These are phyloP conservation scores for Cucurbita argyrosperma DNA, from an alignment of 306 rosid genomes.

Conservation along the genomic window DNA sequence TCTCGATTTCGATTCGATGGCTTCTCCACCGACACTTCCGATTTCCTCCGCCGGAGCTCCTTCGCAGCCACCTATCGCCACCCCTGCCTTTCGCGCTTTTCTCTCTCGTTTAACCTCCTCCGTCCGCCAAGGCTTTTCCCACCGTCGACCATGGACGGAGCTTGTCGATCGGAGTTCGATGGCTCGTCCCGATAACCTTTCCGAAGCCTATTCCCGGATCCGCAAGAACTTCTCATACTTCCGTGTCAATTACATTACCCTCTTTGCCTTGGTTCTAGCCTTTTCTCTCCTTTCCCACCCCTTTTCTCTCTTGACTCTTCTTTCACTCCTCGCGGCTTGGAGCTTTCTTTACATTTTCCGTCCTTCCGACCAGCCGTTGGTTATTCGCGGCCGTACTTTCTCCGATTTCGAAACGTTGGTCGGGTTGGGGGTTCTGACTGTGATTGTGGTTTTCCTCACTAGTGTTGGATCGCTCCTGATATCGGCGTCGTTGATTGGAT, in stretches of 20 bases:
- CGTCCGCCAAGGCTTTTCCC: slow-evolving; percentile 55
- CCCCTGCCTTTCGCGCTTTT: slow-evolving; percentile 82
- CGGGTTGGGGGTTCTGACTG: slow-evolving; percentile 39
- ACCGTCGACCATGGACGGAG: slow-evolving; percentile 87
- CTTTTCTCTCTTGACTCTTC: slow-evolving; percentile 60
- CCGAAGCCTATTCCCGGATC: slow-evolving; percentile 89
- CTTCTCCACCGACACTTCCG: slow-evolving; percentile 73
- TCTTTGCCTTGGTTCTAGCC: slow-evolving; percentile 47
- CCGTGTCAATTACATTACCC: slow-evolving; percentile 71
- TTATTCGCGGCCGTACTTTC: slow-evolving; percentile 61
- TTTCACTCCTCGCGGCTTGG: slow-evolving; percentile 74
- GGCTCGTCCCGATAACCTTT: slow-evolving; percentile 50
- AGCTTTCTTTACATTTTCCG: slow-evolving; percentile 67
- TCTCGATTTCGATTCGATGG: slow-evolving; percentile 25
- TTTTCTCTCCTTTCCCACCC: slow-evolving; percentile 76
- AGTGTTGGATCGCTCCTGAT: slow-evolving; percentile 86
- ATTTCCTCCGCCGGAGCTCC: slow-evolving; percentile 20
- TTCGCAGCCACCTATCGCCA: slow-evolving; percentile 54
- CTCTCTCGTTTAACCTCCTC: slow-evolving; percentile 55
- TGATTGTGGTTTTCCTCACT: slow-evolving; percentile 64
- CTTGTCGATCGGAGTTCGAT: slow-evolving; percentile 55
- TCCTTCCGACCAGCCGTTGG: slow-evolving; percentile 71
- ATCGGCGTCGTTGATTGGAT: slow-evolving; percentile 61
- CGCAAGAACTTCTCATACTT: slow-evolving; percentile 75
- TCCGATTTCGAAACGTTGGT: slow-evolving; percentile 70